Conservation (phyloP, 441 rosid species). For the Gossypium trilobum region DNA sequence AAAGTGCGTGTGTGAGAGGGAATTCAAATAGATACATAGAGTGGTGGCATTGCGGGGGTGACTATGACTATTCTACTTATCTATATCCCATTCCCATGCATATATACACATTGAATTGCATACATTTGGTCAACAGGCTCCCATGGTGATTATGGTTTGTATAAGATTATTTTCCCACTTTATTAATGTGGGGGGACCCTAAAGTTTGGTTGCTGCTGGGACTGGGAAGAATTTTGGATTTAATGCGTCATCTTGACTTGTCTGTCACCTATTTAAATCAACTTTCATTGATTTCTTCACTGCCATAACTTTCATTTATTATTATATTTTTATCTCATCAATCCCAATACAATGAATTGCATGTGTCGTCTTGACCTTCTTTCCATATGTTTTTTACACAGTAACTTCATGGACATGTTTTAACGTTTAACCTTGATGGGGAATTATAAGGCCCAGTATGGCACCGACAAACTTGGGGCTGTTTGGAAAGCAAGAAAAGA, state of each 20-base stretch:
- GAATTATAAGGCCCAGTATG: not conserved
- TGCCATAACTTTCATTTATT: too few relatives aligned
- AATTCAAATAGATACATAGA: constrained; percentile 11
- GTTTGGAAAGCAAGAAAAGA: constrained; percentile 8
- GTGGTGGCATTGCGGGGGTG: constrained; percentile 13
- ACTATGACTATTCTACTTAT: constrained; percentile 9
- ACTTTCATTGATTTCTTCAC: not conserved
- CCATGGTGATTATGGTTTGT: constrained; percentile 7
- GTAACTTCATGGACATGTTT: too few relatives aligned
- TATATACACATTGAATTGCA: not conserved
- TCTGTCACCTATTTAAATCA: not conserved
- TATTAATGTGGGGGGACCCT: constrained; percentile 16
- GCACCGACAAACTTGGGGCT: not conserved
- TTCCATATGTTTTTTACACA: too few relatives aligned
- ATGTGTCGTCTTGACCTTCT: not conserved
- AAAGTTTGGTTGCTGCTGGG: constrained; percentile 6
- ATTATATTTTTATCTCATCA: not conserved
- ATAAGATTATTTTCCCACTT: constrained; percentile 8
- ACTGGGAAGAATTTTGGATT: not conserved
- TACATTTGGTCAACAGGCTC: constrained; percentile 17
- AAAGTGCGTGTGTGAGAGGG: constrained; percentile 9
- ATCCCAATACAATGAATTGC: not conserved
- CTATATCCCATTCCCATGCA: constrained; percentile 12
- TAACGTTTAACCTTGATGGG: not conserved
- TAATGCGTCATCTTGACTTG: not conserved